phyloP scores from a whole-genome alignment of 106 monocot genomes.

The Hemerocallis citrina region DNA sequence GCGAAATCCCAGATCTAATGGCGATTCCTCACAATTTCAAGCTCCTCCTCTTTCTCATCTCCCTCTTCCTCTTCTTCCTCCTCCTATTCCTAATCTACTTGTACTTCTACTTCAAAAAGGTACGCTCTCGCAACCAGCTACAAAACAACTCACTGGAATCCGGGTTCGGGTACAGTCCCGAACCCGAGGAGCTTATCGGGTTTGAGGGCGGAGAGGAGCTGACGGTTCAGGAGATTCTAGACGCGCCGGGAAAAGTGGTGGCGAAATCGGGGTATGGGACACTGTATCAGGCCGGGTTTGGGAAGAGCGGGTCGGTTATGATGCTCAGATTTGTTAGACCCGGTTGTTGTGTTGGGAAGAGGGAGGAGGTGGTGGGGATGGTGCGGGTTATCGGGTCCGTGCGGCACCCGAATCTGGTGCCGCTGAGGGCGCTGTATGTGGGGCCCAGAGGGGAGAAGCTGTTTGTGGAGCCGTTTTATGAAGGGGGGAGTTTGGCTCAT shows the following conservation, averaged over 20 bases:
- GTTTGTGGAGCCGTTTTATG: conserved; percentile 73
- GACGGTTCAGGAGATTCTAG: conserved; percentile 56
- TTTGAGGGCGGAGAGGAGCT: conserved; percentile 65
- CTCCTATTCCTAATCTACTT: conserved; percentile 7
- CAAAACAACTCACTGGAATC: neutral
- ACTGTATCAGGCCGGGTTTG: conserved; percentile 58
- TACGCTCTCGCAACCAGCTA: neutral
- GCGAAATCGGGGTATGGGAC: conserved; percentile 78
- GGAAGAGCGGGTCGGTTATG: conserved; percentile 23
- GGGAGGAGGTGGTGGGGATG: conserved; percentile 38
- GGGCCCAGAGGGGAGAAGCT: conserved; percentile 93
- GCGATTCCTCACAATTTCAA: neutral
- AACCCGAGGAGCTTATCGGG: conserved; percentile 55
- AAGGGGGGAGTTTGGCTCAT: conserved; percentile 41
- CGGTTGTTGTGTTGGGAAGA: conserved; percentile 33
- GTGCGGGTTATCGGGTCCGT: conserved; percentile 40
- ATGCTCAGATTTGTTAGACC: conserved; percentile 73
- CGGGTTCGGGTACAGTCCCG: conserved; percentile 1
- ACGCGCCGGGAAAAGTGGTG: conserved; percentile 89
- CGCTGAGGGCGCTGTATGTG: conserved; percentile 69
- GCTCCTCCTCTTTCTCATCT: conserved; percentile 1
- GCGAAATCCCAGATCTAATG: no score
- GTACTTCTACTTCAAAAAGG: conserved; percentile 2
- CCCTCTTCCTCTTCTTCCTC: conserved; percentile 11
- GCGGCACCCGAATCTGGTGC: conserved; percentile 73